These are phyloP conservation scores for Magnusiomyces clavatus DNA, from an alignment of 1,139 yeast species.

Conservation along the genomic window DNA sequence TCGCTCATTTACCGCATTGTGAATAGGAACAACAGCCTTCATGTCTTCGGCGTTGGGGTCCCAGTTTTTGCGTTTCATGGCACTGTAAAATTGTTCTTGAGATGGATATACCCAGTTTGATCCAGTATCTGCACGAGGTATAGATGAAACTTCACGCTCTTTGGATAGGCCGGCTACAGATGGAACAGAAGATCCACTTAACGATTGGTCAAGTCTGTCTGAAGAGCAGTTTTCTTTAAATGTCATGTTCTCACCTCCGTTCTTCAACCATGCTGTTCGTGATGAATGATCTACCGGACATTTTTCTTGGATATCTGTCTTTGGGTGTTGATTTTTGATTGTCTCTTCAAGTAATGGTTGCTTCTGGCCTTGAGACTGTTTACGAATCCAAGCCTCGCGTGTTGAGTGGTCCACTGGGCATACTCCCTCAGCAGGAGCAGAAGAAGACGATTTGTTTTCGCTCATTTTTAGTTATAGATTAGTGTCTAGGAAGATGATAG, in stretches of 20 bases:
- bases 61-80: slow-evolving; percentile 89
- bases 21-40: slow-evolving; percentile 89
- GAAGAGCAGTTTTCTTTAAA: slow-evolving; percentile 22
- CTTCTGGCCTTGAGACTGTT: slow-evolving; percentile 4
- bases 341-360: slow-evolving; percentile 1
- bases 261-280: slow-evolving; percentile 48
- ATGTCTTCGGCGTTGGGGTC: slow-evolving; percentile 75
- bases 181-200: slow-evolving; percentile 20
- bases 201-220: slow-evolving; percentile 24
- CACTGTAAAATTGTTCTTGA: slow-evolving; percentile 88
- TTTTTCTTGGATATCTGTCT: slow-evolving; percentile 14
- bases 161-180: slow-evolving; percentile 28
- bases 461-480: neutral
- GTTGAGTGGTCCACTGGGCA: slow-evolving; percentile 17
- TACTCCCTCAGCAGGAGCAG: slow-evolving; percentile 6
- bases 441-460: neutral
- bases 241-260: slow-evolving; percentile 16
- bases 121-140: slow-evolving; percentile 62
- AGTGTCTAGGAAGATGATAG: neutral
- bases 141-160: slow-evolving; percentile 72
- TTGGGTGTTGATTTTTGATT: neutral
- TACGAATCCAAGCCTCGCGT: slow-evolving; percentile 15
- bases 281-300: slow-evolving; percentile 33
- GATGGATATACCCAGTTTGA: slow-evolving; percentile 92
- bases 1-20: slow-evolving; percentile 85